These are phyloP conservation scores for Pistacia atlantica DNA, from an alignment of 345 rosid species.

Conservation along the genomic window DNA sequence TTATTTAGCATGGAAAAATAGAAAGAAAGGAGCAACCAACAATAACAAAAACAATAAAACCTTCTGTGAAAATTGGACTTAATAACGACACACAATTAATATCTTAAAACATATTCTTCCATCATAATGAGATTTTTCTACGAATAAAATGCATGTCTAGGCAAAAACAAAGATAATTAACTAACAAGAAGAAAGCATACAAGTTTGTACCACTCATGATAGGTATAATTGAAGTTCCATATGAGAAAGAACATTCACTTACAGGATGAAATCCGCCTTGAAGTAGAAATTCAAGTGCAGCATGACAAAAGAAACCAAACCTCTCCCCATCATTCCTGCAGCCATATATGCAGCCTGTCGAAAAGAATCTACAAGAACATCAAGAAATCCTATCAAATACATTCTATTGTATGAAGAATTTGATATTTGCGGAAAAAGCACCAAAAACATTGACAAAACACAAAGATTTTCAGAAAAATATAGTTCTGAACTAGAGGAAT, in stretches of 20 bases:
- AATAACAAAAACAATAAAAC: not conserved
- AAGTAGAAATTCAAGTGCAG: conserved; percentile 88
- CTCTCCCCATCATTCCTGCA: conserved; percentile 78
- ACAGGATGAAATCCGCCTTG: conserved; percentile 92
- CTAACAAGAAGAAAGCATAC: not conserved
- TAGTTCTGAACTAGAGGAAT: not conserved
- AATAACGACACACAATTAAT: not conserved
- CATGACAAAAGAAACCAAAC: conserved; percentile 90
- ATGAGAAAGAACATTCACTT: conserved; percentile 26
- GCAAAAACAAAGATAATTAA: not conserved
- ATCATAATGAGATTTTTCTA: not conserved
- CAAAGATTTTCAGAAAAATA: conserved; percentile 1
- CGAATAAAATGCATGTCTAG: conserved; percentile 1
- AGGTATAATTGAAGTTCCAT: not conserved
- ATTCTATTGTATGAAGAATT: not conserved
- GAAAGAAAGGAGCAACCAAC: not conserved
- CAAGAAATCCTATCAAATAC: conserved; percentile 4
- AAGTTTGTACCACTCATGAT: not conserved
- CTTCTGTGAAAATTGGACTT: not conserved
- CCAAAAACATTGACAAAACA: not conserved
- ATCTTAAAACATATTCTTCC: not conserved
- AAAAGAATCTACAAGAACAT: conserved; percentile 57
- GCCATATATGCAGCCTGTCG: conserved; percentile 78
- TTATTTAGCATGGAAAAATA: not conserved
- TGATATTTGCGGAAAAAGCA: conserved; percentile 13